A percentile compares a stretch with the other conserved stretches of the same genome.
These are phyloP conservation scores for Suillus subalutaceus DNA, from an alignment of 768 basidiomycete genomes.

Conservation along the genomic window DNA sequence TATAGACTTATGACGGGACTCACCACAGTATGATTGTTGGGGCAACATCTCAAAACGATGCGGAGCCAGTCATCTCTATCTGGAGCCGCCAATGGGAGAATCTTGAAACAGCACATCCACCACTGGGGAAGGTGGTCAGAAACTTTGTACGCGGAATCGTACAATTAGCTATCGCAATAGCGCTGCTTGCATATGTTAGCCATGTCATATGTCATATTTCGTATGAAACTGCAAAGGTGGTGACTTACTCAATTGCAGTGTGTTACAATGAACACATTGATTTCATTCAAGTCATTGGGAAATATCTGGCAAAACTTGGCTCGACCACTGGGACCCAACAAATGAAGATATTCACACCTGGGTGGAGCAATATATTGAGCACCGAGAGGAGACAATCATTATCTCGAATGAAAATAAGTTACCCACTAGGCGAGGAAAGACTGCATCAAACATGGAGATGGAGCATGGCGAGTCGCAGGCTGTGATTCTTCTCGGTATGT, in stretches of 20 bases:
- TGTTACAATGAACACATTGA: not conserved
- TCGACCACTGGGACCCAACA: not conserved
- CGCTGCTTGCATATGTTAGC: not conserved
- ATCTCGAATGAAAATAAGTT: not conserved
- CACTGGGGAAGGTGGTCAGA: not conserved
- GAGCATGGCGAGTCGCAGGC: not conserved
- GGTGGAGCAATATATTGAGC: not conserved
- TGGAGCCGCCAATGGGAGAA: not conserved
- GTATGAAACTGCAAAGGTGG: not conserved
- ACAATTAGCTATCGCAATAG: not conserved
- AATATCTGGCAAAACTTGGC: not conserved
- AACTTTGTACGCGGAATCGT: not conserved
- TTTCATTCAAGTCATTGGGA: not conserved
- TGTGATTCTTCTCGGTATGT: too few species aligned
- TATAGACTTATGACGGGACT: not conserved
- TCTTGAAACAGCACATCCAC: not conserved
- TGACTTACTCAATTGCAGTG: not conserved
- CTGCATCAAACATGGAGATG: not conserved
- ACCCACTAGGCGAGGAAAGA: not conserved
- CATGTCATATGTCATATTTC: not conserved
- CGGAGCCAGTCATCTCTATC: not conserved
- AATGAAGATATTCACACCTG: not conserved
- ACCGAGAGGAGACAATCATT: not conserved
- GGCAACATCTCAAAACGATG: not conserved
- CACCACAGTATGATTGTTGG: not conserved